These are phyloP conservation scores for Candida andamanensis DNA, from an alignment of 805 yeast species.

Conservation along the genomic window DNA sequence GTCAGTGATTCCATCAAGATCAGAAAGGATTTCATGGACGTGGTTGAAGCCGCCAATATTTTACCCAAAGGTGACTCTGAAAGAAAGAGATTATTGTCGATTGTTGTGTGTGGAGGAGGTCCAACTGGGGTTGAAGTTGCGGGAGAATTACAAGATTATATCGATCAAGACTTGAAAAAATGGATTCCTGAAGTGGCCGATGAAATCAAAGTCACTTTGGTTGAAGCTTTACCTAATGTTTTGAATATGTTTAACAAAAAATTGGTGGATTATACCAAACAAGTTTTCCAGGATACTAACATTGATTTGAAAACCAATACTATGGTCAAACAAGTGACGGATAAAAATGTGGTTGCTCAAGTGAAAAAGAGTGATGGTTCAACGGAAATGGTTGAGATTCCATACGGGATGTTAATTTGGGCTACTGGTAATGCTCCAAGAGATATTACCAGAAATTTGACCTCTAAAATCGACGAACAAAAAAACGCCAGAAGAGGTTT, in stretches of 20 bases:
- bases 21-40: slow-evolving; percentile 76
- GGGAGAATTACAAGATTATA: slow-evolving; percentile 92
- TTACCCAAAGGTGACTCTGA: slow-evolving; percentile 72
- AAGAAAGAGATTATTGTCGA: slow-evolving; percentile 76
- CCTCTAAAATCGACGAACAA: slow-evolving; percentile 67
- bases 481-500: slow-evolving; percentile 87
- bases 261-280: slow-evolving; percentile 73
- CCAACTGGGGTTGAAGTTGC: slow-evolving; percentile 99
- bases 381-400: slow-evolving; percentile 55
- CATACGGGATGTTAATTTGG: slow-evolving; percentile 94
- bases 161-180: slow-evolving; percentile 81
- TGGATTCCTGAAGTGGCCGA: slow-evolving; percentile 84
- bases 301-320: slow-evolving; percentile 78
- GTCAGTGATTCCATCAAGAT: slow-evolving; percentile 82
- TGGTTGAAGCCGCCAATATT: slow-evolving; percentile 82
- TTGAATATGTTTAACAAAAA: slow-evolving; percentile 67
- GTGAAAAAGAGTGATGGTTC: slow-evolving; percentile 61
- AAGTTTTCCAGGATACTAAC: slow-evolving; percentile 60
- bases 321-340: slow-evolving; percentile 82
- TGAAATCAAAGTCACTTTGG: slow-evolving; percentile 78
- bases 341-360: slow-evolving; percentile 62
- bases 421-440: slow-evolving; percentile 96
- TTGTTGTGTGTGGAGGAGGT: slow-evolving; percentile 97
- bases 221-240: slow-evolving; percentile 90
- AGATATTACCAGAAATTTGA: slow-evolving; percentile 61